Percentiles rank a stretch among this genome's conserved stretches.
Evolutionary conservation across 75 land plant species (phyloP).

Genomic region (Ceratopteris richardii): DNA sequence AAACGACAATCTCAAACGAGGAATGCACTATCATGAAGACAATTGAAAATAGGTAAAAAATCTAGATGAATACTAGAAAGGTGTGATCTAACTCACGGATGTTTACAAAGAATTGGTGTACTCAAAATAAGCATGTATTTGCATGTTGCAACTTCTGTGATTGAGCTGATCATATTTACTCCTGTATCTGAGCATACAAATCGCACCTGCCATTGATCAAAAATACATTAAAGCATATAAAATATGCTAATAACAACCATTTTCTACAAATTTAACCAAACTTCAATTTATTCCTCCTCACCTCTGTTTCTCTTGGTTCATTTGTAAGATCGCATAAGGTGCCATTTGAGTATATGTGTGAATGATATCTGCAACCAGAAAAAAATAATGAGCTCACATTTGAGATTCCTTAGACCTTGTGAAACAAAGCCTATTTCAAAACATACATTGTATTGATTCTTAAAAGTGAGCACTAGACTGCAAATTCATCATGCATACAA

Average conservation of each 20-base stretch:
- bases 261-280: too few species aligned
- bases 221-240: neutral
- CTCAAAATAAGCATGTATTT: conserved; percentile 81
- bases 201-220: conserved; percentile 55
- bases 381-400: too few species aligned
- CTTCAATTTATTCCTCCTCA: conserved; percentile 7
- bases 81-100: conserved; percentile 56
- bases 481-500: too few species aligned
- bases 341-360: conserved; percentile 86
- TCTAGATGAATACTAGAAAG: too few species aligned
- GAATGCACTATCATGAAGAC: too few species aligned
- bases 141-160: conserved; percentile 93
- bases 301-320: conserved; percentile 92
- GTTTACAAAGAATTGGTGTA: conserved; percentile 83
- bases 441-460: too few species aligned
- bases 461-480: too few species aligned
- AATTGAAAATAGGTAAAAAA: too few species aligned
- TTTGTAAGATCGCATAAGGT: conserved; percentile 89
- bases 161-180: conserved; percentile 64
- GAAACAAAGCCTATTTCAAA: too few species aligned
- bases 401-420: too few species aligned
- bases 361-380: conserved; percentile 82
- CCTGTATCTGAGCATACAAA: conserved; percentile 85
- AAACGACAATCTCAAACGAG: too few species aligned
- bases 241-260: too few species aligned